Conservation (phyloP, 139 green algal genomes). For the Chlamydomonas schloesseri region DNA sequence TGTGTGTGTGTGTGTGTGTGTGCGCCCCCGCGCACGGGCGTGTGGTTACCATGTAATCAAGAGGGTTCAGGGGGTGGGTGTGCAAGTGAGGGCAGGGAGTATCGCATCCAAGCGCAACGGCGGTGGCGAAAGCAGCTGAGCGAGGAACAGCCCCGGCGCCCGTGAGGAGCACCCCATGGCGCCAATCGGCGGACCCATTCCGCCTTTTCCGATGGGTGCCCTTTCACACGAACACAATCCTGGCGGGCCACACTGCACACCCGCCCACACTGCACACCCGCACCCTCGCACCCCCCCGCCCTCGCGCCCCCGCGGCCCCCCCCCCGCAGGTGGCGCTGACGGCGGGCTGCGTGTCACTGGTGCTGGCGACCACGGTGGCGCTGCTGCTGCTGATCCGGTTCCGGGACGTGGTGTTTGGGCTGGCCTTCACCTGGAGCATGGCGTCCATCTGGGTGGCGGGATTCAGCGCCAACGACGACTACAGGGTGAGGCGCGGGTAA, state of each 20-base stretch:
- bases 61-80: no score
- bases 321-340: neutral
- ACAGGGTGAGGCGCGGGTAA: neutral
- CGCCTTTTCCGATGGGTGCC: no score
- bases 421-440: conserved; percentile 15
- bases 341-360: conserved; percentile 8
- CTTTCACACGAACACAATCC: no score
- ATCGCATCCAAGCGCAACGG: no score
- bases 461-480: neutral
- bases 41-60: neutral
- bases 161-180: no score
- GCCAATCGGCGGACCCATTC: no score
- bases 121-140: no score
- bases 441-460: conserved; percentile 19
- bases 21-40: no score
- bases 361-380: neutral
- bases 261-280: neutral
- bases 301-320: neutral
- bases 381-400: conserved; percentile 2
- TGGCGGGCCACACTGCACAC: no score
- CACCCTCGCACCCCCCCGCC: neutral
- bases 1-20: neutral
- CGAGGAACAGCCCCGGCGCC: no score
- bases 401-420: conserved; percentile 6
- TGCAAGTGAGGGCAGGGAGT: no score